Evolutionary conservation across 2,329 filamentous ascomycete species (phyloP).

Genomic region (Exophiala dermatitidis): DNA sequence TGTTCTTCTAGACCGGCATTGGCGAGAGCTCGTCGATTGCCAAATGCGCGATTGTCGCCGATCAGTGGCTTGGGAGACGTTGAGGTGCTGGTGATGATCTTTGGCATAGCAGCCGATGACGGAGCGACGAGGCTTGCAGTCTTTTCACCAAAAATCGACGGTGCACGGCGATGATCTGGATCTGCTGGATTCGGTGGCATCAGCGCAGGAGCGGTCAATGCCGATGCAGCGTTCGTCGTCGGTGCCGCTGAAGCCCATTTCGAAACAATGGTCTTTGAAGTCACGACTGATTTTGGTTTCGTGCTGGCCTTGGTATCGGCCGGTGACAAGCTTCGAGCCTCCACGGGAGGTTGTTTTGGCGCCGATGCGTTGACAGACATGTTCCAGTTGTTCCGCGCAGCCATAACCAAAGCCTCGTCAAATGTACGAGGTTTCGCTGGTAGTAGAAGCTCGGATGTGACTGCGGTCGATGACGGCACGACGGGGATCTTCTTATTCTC

Average conservation of each 20-base stretch:
- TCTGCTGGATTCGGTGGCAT: not conserved
- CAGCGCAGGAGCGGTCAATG: not conserved
- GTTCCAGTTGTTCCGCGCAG: not conserved
- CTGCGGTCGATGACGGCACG: not conserved
- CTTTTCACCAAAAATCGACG: no score
- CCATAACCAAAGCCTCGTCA: constrained; percentile 1
- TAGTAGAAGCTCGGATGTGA: no score
- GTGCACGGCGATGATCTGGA: not conserved
- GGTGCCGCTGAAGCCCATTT: constrained; percentile 9
- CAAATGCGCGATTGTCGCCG: no score
- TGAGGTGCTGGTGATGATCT: no score
- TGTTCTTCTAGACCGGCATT: no score
- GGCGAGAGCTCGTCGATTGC: no score
- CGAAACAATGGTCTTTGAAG: constrained; percentile 5
- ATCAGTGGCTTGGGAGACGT: no score
- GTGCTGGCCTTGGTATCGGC: not conserved
- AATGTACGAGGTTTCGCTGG: not conserved
- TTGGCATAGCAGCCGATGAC: no score
- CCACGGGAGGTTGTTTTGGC: not conserved
- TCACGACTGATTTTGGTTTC: not conserved
- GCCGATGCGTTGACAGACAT: not conserved
- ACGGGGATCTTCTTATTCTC: not conserved
- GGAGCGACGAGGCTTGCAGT: no score
- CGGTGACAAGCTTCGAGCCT: not conserved
- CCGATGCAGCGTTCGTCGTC: not conserved